Base-by-base conservation (phyloP, 768 basidiomycete genomes). In the Mrakia gelida region DNA sequence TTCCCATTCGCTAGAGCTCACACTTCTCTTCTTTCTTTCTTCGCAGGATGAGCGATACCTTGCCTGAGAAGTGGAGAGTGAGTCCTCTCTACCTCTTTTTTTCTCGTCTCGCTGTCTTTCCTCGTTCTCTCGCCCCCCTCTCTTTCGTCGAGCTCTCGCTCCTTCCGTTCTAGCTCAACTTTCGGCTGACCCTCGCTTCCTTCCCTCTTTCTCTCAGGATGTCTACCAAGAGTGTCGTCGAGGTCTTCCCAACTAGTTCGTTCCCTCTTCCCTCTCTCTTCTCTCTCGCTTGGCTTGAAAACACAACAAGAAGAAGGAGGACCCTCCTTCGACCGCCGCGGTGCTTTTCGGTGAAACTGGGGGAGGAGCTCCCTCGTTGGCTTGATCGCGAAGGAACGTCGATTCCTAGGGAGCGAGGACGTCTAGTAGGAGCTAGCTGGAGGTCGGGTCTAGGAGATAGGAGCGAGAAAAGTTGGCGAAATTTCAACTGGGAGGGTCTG, bases 241-340 rank as follows among this genome's bases (percentile, higher is more conserved):
- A 81, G 90, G 97, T 88, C 95, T 95, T 91, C 89, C 93, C 9
- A 95, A 97, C 88, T 99, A 97, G 95, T 97, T 84, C 82, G 95
- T 89, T 2, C 45, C 26, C 54, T 4, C 61, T 43, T 18, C 43
- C n/a, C 34, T 30, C 10, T 56, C 38, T 16, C 23, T 18, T 28
- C 23, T 59, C n/a, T 54, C 9, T 75, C 30, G 56, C 41, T 30
- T 67, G 16, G 18, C 67, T 32, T 18, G 8, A 32, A 43, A 45
- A 6, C 41, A 43, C 23, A 67, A 38, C 34, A 41, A 65, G 30
- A 21, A 32, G 34, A 45, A 45, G 45, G 45, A 45, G 11, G 11
- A 10, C n/a, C n/a, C 15, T 45, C 45, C 45, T 43, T 26, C 34
- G 67, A 34, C 18, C 16, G 15, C 34, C 67, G 34, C 67, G 10